Conservation (phyloP, 108 stramenopile species). For the Cyclostephanos invisitatus region DNA sequence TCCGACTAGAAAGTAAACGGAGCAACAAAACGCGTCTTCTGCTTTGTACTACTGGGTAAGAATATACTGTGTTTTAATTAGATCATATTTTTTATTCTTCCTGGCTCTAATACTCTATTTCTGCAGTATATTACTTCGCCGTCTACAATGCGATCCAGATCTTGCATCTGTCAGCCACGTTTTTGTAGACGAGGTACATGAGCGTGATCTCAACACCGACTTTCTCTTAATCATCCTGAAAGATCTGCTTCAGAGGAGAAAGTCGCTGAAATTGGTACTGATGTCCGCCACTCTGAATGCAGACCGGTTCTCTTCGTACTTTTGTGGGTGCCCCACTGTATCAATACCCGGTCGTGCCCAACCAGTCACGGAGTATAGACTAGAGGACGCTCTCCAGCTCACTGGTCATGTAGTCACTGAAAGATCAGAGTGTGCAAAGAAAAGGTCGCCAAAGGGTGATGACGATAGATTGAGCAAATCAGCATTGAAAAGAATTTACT, state of each 20-base stretch:
- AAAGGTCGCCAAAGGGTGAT: slow-evolving; percentile 19
- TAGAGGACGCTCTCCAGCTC: slow-evolving; percentile 83
- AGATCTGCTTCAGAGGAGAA: slow-evolving; percentile 72
- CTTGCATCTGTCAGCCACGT: slow-evolving; percentile 74
- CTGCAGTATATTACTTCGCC: slow-evolving; percentile 73
- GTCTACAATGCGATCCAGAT: slow-evolving; percentile 78
- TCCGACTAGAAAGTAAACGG: slow-evolving; percentile 79
- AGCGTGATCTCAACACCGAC: slow-evolving; percentile 88
- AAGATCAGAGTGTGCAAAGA: slow-evolving; percentile 61
- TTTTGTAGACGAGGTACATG: slow-evolving; percentile 90
- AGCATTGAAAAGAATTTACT: slow-evolving; percentile 53
- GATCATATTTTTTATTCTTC: neutral
- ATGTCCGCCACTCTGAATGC: slow-evolving; percentile 95
- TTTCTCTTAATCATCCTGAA: slow-evolving; percentile 88
- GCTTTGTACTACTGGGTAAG: slow-evolving; percentile 80
- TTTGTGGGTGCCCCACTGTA: slow-evolving; percentile 74
- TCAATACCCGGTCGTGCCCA: slow-evolving; percentile 85
- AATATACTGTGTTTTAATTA: neutral
- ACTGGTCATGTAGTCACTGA: slow-evolving; percentile 61
- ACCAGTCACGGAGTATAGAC: slow-evolving; percentile 71
- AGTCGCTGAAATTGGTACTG: slow-evolving; percentile 79
- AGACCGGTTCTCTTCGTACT: slow-evolving; percentile 78
- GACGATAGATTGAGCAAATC: slow-evolving; percentile 55
- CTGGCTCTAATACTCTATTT: neutral
- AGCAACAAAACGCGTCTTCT: slow-evolving; percentile 69